These are phyloP conservation scores for Penicillium hordei DNA, from an alignment of 2,329 filamentous ascomycete genomes.

Conservation along the genomic window DNA sequence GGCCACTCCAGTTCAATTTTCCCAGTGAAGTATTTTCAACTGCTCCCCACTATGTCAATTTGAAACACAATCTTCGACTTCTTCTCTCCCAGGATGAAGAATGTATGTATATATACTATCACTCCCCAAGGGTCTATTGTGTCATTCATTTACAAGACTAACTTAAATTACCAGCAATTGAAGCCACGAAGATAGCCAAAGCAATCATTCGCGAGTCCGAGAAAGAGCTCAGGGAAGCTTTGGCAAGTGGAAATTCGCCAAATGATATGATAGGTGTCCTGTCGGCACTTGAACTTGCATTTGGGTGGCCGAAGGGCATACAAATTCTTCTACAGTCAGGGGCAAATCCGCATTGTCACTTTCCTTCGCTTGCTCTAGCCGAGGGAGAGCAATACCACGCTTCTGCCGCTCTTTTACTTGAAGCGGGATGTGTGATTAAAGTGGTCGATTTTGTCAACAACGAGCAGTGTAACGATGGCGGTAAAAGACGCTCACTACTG, in stretches of 20 bases:
- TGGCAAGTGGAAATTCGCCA: neutral
- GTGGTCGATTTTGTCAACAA: neutral
- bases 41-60: neutral
- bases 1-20: neutral
- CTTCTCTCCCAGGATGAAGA: neutral
- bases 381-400: neutral
- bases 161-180: neutral
- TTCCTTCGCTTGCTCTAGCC: neutral
- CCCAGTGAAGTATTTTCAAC: rapidly evolving
- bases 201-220: slow-evolving; percentile 5
- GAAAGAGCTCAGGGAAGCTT: neutral
- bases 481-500: neutral
- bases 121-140: too few species aligned
- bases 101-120: neutral
- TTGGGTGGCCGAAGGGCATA: slow-evolving; percentile 7
- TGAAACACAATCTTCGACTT: slow-evolving; percentile 1
- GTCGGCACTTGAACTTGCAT: slow-evolving; percentile 1
- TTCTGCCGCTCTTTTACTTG: neutral
- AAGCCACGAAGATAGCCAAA: neutral
- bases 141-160: too few species aligned
- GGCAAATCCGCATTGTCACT: neutral
- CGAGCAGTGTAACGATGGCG: neutral
- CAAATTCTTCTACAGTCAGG: slow-evolving; percentile 5
- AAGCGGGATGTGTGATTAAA: neutral
- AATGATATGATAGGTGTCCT: neutral